A percentile compares a stretch with the other conserved stretches of the same genome.
These are phyloP conservation scores for thale cress (Arabidopsis thaliana) DNA, from an alignment of 345 rosid genomes.

Conservation along the genomic window TAIR10.1 NC_003074.8:4071501-4072000, in stretches of 20 bases:
- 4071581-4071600: conserved; percentile 42
- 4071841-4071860: conserved; percentile 93
- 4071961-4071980: conserved; percentile 14
- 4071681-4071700: conserved; percentile 34
- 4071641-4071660: conserved; percentile 17
- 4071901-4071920: conserved; percentile 65
- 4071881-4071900: conserved; percentile 67
- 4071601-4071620: conserved; percentile 27
- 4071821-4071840: conserved; percentile 41
- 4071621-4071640: background rate
- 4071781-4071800: conserved; percentile 19
- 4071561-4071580: conserved; percentile 96
- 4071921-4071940: conserved; percentile 36
- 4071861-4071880: conserved; percentile 85
- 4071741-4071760: conserved; percentile 93
- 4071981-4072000: conserved; percentile 5
- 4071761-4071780: conserved; percentile 95
- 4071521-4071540: conserved; percentile 99
- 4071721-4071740: conserved; percentile 99
- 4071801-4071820: conserved; percentile 28
- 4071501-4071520: conserved; percentile 91
- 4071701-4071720: conserved; percentile 90
- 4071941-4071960: conserved; percentile 30
- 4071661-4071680: conserved; percentile 13
- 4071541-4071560: conserved; percentile 99